Base-by-base conservation (phyloP, 768 basidiomycete genomes). In the Auriscalpium orientale region DNA sequence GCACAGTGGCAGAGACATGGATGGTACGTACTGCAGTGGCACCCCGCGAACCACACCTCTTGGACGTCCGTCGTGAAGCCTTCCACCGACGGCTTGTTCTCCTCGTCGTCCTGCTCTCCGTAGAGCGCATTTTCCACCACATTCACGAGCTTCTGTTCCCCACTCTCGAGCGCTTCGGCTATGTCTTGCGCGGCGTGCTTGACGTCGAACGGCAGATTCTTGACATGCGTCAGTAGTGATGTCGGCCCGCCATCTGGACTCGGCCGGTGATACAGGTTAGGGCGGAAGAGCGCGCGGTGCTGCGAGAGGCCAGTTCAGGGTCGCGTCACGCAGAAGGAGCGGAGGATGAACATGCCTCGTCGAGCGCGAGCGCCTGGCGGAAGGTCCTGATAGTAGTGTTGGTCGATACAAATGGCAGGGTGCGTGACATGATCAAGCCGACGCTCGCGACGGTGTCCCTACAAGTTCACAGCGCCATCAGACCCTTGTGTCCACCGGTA, bases 361-460 rank as follows among this genome's bases (percentile, higher is more conserved):
- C 88, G 40, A 92, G 78, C 11, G 89, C 74, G 21, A 91, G 72
- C 0, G 88, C 90, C 49, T 93, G 90, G 15, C 90, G 76, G 68
- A 91, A 90, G 3, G 76, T 79, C 71, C 76, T 82, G 65, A 91
- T 84, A 10, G 76, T 74, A 20, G 69, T 72, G 63, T 89, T 87
- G 16, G 78, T 74, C 45, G 74, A 74, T 0, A 84, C 82, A 61
- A 89, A 91, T 0, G 90, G 90, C 28, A 91, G 70, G 1, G 73
- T 77, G 9, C 78, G 74, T 3, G 76, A 71, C 70, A 75, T 70
- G n/a, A 91, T 55, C 1, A 86, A 60, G 0, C 90, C 90, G 20
- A 89, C 88, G 53, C 86, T 86, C 10, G 84, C 74, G 3, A 92
- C 89, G 0, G 89, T 92, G 57, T 92, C 89, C 89, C 88, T 80